Evolutionary conservation across 2,329 filamentous ascomycete species (phyloP).

Genomic region (Claviceps cyperi): DNA sequence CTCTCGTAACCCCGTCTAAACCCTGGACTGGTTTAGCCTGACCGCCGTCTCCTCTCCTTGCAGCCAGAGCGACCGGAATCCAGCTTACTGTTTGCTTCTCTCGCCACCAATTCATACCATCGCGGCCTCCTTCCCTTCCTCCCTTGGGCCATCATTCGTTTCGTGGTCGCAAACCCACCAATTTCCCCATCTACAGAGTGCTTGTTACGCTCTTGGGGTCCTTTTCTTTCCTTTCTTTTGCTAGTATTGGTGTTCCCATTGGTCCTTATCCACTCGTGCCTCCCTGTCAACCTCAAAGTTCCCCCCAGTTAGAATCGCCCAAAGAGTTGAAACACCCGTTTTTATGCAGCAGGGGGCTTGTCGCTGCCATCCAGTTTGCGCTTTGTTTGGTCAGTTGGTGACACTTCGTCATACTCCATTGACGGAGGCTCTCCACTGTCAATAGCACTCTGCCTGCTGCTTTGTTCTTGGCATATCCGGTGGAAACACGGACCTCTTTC

Average conservation of each 20-base stretch:
- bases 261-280: not conserved
- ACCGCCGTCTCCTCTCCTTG: not conserved
- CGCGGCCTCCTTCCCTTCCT: not conserved
- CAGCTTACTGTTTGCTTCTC: not conserved
- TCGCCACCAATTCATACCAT: not conserved
- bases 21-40: not conserved
- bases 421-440: not conserved
- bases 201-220: not conserved
- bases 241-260: not conserved
- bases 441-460: not conserved
- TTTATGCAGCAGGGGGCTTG: conserved; percentile 1
- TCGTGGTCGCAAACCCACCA: not conserved
- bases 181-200: not conserved
- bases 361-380: conserved; percentile 1
- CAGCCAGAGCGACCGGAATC: not conserved
- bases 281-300: not conserved
- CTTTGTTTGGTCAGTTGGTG: not conserved
- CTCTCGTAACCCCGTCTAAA: not conserved
- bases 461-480: not conserved
- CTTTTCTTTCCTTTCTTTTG: too few species aligned
- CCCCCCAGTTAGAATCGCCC: not conserved
- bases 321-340: not conserved
- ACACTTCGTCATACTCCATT: not conserved
- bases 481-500: not conserved
- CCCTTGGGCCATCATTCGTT: not conserved